Conservation (phyloP, 768 basidiomycete species). For the Boletus barrowsii region DNA sequence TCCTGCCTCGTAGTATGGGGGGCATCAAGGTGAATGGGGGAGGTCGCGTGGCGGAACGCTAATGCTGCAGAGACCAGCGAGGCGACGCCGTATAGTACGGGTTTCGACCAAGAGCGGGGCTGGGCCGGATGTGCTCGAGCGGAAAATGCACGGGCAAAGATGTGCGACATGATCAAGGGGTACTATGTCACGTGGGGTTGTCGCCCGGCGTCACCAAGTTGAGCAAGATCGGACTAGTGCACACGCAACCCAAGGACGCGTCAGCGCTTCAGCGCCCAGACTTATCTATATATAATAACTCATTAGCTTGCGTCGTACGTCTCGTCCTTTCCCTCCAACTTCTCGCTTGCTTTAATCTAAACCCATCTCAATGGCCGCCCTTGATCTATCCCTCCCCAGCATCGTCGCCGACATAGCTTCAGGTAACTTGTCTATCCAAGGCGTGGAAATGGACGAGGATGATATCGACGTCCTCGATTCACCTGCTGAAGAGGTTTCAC, state of each 20-base stretch:
- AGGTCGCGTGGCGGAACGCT: slow-evolving; percentile 20
- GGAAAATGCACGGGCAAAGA: not conserved
- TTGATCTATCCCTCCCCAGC: slow-evolving; percentile 20
- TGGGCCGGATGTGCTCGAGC: not conserved
- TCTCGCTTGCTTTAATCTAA: slow-evolving; percentile 20
- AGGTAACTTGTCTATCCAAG: slow-evolving; percentile 21
- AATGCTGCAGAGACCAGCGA: slow-evolving; percentile 32
- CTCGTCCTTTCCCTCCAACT: slow-evolving; percentile 14
- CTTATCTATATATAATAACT: slow-evolving; percentile 14
- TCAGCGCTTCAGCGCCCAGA: slow-evolving; percentile 31
- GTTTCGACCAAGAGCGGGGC: slow-evolving; percentile 14
- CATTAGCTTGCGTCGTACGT: slow-evolving; percentile 22
- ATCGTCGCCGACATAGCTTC: slow-evolving; percentile 25
- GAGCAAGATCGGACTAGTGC: not conserved
- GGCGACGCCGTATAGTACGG: slow-evolving; percentile 33
- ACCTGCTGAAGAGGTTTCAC: slow-evolving; percentile 33
- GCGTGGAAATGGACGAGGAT: slow-evolving; percentile 56
- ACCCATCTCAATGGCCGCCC: slow-evolving; percentile 18
- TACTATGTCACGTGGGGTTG: slow-evolving; percentile 12
- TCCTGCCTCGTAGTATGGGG: slow-evolving; percentile 21
- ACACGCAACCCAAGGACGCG: slow-evolving; percentile 27
- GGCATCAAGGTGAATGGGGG: slow-evolving; percentile 45
- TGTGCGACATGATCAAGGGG: slow-evolving; percentile 8
- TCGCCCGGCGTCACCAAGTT: not conserved
- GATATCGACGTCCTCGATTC: slow-evolving; percentile 45